These are phyloP conservation scores for Ceriops decandra DNA, from an alignment of 345 rosid genomes.

Conservation along the genomic window DNA sequence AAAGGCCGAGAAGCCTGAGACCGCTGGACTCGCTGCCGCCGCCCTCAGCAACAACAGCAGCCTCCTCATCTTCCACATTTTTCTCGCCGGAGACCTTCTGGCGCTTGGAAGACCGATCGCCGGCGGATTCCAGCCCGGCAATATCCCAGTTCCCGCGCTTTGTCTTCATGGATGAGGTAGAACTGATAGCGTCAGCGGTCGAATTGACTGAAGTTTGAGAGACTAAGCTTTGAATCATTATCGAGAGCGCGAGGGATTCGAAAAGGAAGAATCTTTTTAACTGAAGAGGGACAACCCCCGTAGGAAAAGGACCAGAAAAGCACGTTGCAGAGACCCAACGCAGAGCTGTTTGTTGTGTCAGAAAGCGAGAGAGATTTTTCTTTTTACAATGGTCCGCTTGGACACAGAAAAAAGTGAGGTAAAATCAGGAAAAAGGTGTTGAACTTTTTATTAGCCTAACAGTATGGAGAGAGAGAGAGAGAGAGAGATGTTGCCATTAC, in stretches of 20 bases:
- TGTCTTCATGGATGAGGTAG: constrained; percentile 42
- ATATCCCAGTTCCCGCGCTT: constrained; percentile 48
- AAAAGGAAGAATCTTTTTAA: constrained; percentile 23
- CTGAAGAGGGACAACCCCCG: constrained; percentile 41
- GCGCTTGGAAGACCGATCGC: constrained; percentile 50
- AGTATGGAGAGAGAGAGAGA: too few species aligned
- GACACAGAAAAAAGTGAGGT: constrained; percentile 25
- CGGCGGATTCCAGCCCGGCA: constrained; percentile 30
- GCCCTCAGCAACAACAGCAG: constrained; percentile 9
- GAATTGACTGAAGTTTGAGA: constrained; percentile 39
- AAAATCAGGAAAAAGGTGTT: constrained; percentile 19
- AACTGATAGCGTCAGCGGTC: constrained; percentile 10
- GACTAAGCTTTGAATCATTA: constrained; percentile 60
- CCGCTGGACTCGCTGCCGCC: constrained; percentile 46
- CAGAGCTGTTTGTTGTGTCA: constrained; percentile 21
- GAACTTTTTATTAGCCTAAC: constrained; percentile 8
- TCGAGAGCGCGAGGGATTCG: constrained; percentile 11
- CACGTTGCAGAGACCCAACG: background rate
- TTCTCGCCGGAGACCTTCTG: constrained; percentile 29
- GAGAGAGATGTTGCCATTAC: too few species aligned
- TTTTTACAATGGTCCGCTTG: constrained; percentile 12
- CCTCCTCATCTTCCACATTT: background rate
- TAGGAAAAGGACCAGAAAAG: constrained; percentile 28
- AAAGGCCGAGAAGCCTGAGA: constrained; percentile 63
- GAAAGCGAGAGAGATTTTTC: constrained; percentile 10